A percentile compares a stretch with the other conserved stretches of the same genome.
Conservation (phyloP, 805 yeast genomes). For the Vanderwaltozyma polyspora region DNA sequence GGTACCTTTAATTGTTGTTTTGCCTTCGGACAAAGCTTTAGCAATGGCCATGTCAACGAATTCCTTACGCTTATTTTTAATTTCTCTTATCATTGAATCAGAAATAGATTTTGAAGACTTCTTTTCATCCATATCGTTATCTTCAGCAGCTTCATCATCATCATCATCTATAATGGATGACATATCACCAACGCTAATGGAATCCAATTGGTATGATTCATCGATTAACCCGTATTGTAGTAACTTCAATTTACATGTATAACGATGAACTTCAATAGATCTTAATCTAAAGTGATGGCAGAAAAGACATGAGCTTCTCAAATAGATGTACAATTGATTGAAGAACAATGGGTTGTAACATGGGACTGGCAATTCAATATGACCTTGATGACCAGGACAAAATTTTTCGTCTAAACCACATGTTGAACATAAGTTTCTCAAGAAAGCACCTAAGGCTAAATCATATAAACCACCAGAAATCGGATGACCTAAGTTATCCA, state of each 20-base stretch:
- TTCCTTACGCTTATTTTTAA: conserved; percentile 49
- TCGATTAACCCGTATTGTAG: conserved; percentile 81
- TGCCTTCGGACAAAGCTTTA: conserved; percentile 65
- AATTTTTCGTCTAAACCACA: conserved; percentile 90
- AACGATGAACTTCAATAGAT: conserved; percentile 59
- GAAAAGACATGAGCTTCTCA: conserved; percentile 78
- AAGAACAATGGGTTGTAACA: conserved; percentile 92
- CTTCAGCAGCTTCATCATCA: conserved; percentile 35
- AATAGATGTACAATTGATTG: conserved; percentile 73
- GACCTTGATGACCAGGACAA: conserved; percentile 99
- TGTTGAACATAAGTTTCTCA: conserved; percentile 80
- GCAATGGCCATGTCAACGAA: conserved; percentile 65
- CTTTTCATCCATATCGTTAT: conserved; percentile 9
- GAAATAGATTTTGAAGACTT: conserved; percentile 24
- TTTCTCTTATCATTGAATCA: conserved; percentile 35
- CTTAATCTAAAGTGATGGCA: conserved; percentile 79
- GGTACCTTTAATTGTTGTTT: conserved; percentile 54
- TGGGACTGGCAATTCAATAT: conserved; percentile 91
- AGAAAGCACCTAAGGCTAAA: conserved; percentile 88
- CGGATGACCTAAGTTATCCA: conserved; percentile 94
- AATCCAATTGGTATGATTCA: conserved; percentile 66
- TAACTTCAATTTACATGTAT: conserved; percentile 63
- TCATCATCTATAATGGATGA: conserved; percentile 33
- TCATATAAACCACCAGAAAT: conserved; percentile 89
- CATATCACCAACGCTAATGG: conserved; percentile 31